Conservation (phyloP, 2,329 filamentous ascomycete genomes). For the Phialophora tarda region DNA sequence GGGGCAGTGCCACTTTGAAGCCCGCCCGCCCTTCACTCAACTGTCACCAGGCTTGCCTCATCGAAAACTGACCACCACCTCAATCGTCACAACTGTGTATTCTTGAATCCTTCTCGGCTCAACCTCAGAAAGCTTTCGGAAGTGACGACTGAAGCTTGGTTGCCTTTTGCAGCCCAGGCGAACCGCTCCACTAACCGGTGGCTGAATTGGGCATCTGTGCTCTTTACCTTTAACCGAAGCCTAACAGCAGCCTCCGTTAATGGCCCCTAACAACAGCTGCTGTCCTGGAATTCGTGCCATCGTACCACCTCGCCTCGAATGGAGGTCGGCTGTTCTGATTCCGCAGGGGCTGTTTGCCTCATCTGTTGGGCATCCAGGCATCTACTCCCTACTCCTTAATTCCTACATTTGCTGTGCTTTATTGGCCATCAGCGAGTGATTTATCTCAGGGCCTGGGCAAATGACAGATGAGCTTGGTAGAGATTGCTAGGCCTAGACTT, state of each 20-base stretch:
- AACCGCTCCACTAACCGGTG: background rate
- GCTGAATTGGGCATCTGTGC: background rate
- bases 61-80: background rate
- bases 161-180: background rate
- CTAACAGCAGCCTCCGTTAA: background rate
- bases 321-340: background rate
- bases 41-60: slow-evolving; percentile 3
- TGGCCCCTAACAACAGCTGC: background rate
- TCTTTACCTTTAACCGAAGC: background rate
- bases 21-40: slow-evolving; percentile 3
- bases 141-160: slow-evolving; percentile 1
- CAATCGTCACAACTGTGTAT: slow-evolving; percentile 10
- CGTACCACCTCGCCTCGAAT: background rate
- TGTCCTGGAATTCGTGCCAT: background rate
- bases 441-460: background rate
- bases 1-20: slow-evolving; percentile 12
- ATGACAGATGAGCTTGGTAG: slow-evolving; percentile 5
- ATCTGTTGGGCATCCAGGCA: slow-evolving; percentile 14
- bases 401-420: background rate
- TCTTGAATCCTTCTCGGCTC: background rate
- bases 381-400: background rate
- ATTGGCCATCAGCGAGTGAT: slow-evolving; percentile 6
- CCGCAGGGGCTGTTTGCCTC: slow-evolving; percentile 8
- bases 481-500: background rate
- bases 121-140: background rate